These are phyloP conservation scores for Acorus calamus DNA, from an alignment of 106 monocot genomes.

Conservation along the genomic window DNA sequence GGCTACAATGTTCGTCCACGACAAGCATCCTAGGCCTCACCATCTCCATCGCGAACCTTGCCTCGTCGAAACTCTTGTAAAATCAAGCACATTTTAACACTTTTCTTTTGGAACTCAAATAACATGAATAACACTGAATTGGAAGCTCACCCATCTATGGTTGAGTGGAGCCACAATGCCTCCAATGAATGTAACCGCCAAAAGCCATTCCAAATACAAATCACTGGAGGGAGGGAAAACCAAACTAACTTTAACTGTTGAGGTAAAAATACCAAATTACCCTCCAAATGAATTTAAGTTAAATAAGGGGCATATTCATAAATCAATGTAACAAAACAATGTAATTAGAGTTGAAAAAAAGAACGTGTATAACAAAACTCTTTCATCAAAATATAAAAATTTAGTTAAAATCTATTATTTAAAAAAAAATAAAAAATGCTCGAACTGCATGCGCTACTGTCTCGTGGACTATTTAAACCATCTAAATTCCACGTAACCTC, in stretches of 20 bases:
- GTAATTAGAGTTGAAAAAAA: no score
- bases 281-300: no score
- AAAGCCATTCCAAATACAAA: conserved; percentile 67
- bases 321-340: no score
- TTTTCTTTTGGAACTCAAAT: neutral
- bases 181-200: conserved; percentile 64
- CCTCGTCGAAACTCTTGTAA: conserved; percentile 60
- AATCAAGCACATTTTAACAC: neutral
- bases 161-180: conserved; percentile 82
- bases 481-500: no score
- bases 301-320: no score
- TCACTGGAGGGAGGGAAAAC: conserved; percentile 32
- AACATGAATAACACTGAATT: neutral
- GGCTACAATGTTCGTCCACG: conserved; percentile 43
- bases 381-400: no score
- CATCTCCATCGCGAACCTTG: conserved; percentile 47
- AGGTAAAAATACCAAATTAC: no score
- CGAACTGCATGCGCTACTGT: no score
- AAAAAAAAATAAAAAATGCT: no score
- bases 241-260: neutral
- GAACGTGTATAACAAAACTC: no score
- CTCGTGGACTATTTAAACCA: no score
- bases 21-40: conserved; percentile 55
- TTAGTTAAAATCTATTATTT: no score
- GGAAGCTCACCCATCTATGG: conserved; percentile 56